A percentile compares a stretch with the other conserved stretches of the same genome.
phyloP scores from a whole-genome alignment of 768 basidiomycete genomes.

The Clitopilus hobsonii region DNA sequence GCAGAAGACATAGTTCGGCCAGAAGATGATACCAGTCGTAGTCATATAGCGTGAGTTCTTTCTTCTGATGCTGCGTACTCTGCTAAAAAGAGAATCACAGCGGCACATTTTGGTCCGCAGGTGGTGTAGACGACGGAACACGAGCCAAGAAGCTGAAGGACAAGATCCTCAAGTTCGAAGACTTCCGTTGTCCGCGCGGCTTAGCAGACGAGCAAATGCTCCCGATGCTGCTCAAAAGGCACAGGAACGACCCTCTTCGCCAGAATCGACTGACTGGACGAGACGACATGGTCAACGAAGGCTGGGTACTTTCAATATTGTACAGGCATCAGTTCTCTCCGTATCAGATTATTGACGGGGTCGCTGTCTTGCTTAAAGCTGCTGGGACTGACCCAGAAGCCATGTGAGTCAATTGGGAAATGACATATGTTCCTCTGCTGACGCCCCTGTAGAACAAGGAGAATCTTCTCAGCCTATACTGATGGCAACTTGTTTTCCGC shows the following conservation, averaged over 20 bases:
- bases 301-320: background rate
- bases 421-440: background rate
- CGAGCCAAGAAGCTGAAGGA: background rate
- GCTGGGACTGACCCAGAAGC: slow-evolving; percentile 16
- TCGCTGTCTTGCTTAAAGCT: slow-evolving; percentile 15
- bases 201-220: background rate
- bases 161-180: background rate
- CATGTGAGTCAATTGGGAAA: too few relatives aligned
- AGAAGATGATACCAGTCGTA: background rate
- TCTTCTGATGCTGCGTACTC: background rate
- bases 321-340: background rate
- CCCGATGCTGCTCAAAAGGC: background rate
- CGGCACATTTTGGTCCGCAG: background rate
- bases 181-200: background rate
- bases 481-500: slow-evolving; percentile 42
- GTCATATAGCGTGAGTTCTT: background rate
- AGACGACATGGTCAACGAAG: background rate
- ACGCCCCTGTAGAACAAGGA: slow-evolving; percentile 20
- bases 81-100: background rate
- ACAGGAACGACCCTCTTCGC: background rate
- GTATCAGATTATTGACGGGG: background rate
- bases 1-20: slow-evolving; percentile 9
- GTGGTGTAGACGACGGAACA: background rate
- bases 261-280: background rate
- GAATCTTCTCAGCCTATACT: slow-evolving; percentile 37